A percentile compares a stretch with the other conserved stretches of the same genome.
Conservation (phyloP, 768 basidiomycete genomes). For the Leccinum obscurum region DNA sequence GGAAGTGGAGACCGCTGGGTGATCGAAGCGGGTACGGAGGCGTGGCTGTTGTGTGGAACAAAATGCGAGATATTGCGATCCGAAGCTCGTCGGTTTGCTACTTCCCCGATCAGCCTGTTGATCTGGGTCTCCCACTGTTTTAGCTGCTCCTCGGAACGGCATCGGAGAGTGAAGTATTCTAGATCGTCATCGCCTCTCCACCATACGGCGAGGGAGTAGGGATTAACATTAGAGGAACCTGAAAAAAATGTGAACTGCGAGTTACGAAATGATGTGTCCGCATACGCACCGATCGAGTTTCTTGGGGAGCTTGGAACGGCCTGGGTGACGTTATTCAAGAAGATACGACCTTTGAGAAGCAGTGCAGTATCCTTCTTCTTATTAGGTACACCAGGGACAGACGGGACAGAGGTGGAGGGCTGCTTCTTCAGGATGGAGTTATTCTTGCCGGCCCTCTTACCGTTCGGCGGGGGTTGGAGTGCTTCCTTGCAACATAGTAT, state of each 20-base stretch:
- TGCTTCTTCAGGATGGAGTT: constrained; percentile 91
- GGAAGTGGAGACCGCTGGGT: constrained; percentile 37
- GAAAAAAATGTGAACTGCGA: constrained; percentile 4
- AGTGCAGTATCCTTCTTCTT: constrained; percentile 80
- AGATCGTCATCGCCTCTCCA: constrained; percentile 94
- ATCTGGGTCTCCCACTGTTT: constrained; percentile 90
- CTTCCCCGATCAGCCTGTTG: constrained; percentile 81
- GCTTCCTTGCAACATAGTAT: constrained; percentile 98
- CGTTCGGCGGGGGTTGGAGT: constrained; percentile 51
- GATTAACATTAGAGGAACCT: constrained; percentile 53
- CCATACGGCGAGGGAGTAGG: constrained; percentile 85
- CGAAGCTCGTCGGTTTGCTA: constrained; percentile 65
- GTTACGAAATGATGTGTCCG: constrained; percentile 5
- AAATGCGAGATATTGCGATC: constrained; percentile 63
- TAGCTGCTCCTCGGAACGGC: constrained; percentile 89
- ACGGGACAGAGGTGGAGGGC: constrained; percentile 44
- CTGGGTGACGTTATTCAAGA: constrained; percentile 92
- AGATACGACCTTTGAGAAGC: constrained; percentile 93
- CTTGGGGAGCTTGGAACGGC: constrained; percentile 64
- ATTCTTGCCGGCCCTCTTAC: constrained; percentile 76
- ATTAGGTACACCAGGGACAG: constrained; percentile 52
- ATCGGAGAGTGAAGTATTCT: constrained; percentile 93
- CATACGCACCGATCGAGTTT: constrained; percentile 58
- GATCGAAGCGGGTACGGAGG: constrained; percentile 38
- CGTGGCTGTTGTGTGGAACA: constrained; percentile 40